These are phyloP conservation scores for Pleurotus sapidus DNA, from an alignment of 768 basidiomycete species.

Conservation along the genomic window DNA sequence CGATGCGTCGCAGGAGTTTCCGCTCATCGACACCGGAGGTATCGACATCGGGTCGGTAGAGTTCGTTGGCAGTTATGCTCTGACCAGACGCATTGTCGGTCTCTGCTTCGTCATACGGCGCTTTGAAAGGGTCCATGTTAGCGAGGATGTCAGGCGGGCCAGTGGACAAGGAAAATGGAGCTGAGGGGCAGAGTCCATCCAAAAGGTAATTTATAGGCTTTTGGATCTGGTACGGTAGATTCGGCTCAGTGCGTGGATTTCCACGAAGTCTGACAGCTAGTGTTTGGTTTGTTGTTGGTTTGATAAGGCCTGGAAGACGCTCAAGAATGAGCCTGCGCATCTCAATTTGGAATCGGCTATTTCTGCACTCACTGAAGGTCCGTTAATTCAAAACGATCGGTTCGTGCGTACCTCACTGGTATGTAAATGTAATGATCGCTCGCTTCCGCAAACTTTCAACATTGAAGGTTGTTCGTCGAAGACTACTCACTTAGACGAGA, in stretches of 20 bases:
- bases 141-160: not conserved
- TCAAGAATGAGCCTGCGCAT: not conserved
- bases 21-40: slow-evolving; percentile 51
- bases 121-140: not conserved
- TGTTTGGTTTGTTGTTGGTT: slow-evolving; percentile 3
- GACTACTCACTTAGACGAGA: too few species aligned
- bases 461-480: not conserved
- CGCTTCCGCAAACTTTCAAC: not conserved
- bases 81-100: not conserved
- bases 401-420: not conserved
- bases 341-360: slow-evolving; percentile 5
- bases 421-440: slow-evolving; percentile 1
- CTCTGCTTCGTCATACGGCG: not conserved
- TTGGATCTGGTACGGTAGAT: not conserved
- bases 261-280: slow-evolving; percentile 1
- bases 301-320: slow-evolving; percentile 5
- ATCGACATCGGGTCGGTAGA: slow-evolving; percentile 52
- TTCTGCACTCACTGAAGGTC: not conserved
- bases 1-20: slow-evolving; percentile 57
- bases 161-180: not conserved
- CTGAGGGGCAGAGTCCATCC: not conserved
- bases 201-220: not conserved
- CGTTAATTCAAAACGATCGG: not conserved
- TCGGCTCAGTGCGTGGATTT: slow-evolving; percentile 7
- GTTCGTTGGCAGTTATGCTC: slow-evolving; percentile 9